Conservation (phyloP, 176 grass and related monocot genomes). For the Paspalum vaginatum region DNA sequence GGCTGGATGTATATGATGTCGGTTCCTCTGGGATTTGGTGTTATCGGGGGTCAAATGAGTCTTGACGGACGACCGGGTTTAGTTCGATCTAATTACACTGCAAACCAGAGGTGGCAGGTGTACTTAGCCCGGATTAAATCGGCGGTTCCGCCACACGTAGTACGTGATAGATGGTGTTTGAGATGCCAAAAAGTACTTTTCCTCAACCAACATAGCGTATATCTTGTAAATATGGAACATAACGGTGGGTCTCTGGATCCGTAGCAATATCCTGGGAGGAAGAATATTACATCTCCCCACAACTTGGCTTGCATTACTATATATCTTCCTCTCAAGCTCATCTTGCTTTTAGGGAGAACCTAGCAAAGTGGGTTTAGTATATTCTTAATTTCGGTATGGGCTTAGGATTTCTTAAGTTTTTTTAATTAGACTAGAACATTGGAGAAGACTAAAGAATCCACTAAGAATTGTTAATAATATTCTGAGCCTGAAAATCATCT, state of each 20-base stretch:
- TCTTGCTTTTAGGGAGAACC: not conserved
- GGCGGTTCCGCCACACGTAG: too few species aligned
- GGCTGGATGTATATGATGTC: too few species aligned
- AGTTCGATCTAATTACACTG: too few species aligned
- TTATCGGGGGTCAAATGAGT: too few species aligned
- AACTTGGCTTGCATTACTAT: not conserved
- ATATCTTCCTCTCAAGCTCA: not conserved
- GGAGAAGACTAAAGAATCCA: not conserved
- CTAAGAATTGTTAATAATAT: not conserved
- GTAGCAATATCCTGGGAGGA: not conserved
- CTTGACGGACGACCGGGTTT: too few species aligned
- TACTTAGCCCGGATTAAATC: too few species aligned
- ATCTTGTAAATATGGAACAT: not conserved
- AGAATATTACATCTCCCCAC: not conserved
- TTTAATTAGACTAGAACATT: not conserved
- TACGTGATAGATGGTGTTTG: too few species aligned
- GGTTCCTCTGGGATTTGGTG: too few species aligned
- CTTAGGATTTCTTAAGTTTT: not conserved
- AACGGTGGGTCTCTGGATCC: not conserved
- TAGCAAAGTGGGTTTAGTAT: not conserved
- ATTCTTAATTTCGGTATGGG: not conserved
- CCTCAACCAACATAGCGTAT: too few species aligned
- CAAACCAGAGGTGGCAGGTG: too few species aligned
- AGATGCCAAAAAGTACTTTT: too few species aligned
- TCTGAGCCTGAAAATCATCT: not conserved